phyloP scores from a whole-genome alignment of 2,329 filamentous ascomycete species.

The Helotiales sp. region DNA sequence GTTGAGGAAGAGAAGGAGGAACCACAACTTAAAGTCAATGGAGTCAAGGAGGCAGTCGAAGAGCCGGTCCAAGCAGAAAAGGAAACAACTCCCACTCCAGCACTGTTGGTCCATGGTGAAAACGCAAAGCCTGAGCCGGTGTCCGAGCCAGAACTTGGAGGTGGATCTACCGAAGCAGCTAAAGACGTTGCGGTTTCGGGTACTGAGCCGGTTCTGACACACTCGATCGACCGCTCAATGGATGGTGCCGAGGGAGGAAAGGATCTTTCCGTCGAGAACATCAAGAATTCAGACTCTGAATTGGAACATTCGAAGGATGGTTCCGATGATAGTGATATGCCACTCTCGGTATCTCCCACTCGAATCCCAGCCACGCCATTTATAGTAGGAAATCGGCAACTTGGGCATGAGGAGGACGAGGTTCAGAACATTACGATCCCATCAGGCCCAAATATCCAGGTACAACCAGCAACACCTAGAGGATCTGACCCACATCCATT shows the following conservation, averaged over 20 bases:
- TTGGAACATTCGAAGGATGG: background rate
- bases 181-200: background rate
- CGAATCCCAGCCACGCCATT: constrained; percentile 26
- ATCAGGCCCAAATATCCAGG: constrained; percentile 30
- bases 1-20: background rate
- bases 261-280: background rate
- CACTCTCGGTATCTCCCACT: background rate
- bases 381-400: constrained; percentile 24
- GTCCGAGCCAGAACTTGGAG: background rate
- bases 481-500: constrained; percentile 14
- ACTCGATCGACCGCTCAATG: background rate
- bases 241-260: background rate
- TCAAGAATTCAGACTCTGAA: background rate
- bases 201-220: background rate
- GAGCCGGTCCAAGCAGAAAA: background rate
- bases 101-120: background rate
- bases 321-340: background rate
- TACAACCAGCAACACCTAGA: constrained; percentile 33
- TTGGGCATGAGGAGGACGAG: constrained; percentile 15
- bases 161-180: background rate
- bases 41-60: background rate
- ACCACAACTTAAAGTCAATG: background rate
- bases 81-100: background rate
- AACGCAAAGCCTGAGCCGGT: background rate
- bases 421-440: constrained; percentile 15